phyloP scores from a whole-genome alignment of 306 rosid genomes.

The Prunus kanzakura region DNA sequence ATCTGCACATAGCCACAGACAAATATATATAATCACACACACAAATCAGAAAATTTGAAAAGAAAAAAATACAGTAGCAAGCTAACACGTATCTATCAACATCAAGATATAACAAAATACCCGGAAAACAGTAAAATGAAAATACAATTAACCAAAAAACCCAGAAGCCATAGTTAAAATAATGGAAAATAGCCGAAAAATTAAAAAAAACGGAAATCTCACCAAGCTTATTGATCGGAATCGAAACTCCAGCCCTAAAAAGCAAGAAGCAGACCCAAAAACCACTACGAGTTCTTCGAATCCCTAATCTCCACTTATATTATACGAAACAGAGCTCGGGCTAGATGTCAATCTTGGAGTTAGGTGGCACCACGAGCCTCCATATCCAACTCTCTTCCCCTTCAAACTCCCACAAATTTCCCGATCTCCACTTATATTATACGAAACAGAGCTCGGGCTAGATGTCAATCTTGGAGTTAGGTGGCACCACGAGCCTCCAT shows the following conservation, averaged over 20 bases:
- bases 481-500: conserved; percentile 27
- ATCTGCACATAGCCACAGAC: background rate
- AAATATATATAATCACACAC: background rate
- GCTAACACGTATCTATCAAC: background rate
- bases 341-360: conserved; percentile 13
- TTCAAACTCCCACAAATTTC: conserved; percentile 7
- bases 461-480: conserved; percentile 22
- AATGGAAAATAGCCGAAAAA: background rate
- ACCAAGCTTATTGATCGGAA: conserved; percentile 24
- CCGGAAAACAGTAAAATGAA: background rate
- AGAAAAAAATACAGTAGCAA: background rate
- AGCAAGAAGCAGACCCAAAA: background rate
- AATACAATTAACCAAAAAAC: background rate
- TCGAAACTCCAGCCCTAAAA: conserved; percentile 34
- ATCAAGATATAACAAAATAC: background rate
- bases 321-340: background rate
- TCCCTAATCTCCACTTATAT: background rate
- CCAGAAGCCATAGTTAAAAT: background rate
- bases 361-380: conserved; percentile 33
- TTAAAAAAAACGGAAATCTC: conserved; percentile 5
- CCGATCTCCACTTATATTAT: background rate
- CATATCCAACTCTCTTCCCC: conserved; percentile 3
- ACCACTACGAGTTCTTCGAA: background rate
- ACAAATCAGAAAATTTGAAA: background rate
- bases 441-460: background rate